These are phyloP conservation scores for Talaromyces nanjingensis DNA, from an alignment of 495 filamentous ascomycete genomes.

Conservation along the genomic window DNA sequence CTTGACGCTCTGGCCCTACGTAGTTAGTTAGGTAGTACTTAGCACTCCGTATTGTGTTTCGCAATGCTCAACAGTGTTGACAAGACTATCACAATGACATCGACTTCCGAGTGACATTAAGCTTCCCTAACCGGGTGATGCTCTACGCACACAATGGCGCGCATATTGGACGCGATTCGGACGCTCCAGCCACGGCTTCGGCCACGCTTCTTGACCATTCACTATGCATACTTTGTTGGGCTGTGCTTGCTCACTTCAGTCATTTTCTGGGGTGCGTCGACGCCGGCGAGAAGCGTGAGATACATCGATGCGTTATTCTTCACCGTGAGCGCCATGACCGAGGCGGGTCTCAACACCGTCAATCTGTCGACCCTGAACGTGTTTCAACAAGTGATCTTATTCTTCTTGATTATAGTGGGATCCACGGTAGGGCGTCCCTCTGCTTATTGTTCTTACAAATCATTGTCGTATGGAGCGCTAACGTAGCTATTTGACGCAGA, in stretches of 20 bases:
- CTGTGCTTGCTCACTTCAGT: background rate
- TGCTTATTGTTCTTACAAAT: background rate
- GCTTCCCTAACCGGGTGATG: background rate
- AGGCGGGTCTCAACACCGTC: conserved; percentile 66
- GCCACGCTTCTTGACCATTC: background rate
- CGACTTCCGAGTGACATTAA: background rate
- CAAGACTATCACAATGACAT: background rate
- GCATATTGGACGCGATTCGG: background rate
- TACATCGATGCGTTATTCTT: conserved; percentile 62
- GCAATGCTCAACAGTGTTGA: background rate
- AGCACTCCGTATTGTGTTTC: background rate
- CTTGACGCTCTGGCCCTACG: background rate
- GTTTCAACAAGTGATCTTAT: conserved; percentile 19
- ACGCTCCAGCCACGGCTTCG: background rate
- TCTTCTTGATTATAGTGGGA: background rate
- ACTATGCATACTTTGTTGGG: background rate
- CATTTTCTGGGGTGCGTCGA: background rate
- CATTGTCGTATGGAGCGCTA: background rate
- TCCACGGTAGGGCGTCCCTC: background rate
- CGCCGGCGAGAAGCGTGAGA: background rate
- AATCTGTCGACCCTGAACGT: conserved; percentile 65
- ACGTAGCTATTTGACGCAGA: background rate
- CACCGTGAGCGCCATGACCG: conserved; percentile 70
- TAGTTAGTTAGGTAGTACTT: background rate
- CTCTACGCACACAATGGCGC: background rate